These are phyloP conservation scores for Colletotrichum truncatum DNA, from an alignment of 2,329 filamentous ascomycete species.

Conservation along the genomic window DNA sequence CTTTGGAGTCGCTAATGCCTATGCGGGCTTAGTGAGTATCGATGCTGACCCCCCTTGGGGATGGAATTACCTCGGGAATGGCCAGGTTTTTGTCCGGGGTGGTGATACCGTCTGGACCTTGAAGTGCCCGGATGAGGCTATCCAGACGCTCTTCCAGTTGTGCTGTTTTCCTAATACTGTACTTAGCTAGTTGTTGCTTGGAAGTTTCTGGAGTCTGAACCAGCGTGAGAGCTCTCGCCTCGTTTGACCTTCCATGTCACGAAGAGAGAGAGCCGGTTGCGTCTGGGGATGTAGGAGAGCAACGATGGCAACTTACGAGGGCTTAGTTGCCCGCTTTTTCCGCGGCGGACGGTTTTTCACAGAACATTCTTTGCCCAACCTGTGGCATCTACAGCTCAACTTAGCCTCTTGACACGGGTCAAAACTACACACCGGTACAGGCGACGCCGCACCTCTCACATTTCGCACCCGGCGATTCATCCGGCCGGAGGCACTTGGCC, in stretches of 20 bases:
- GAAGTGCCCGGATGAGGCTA: constrained; percentile 57
- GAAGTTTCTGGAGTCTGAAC: background rate
- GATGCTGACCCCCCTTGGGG: rapidly evolving
- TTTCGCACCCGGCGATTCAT: constrained; percentile 42
- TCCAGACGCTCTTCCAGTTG: constrained; percentile 60
- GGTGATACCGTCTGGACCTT: constrained; percentile 49
- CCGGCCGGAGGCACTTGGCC: constrained; percentile 58
- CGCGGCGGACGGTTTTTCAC: constrained; percentile 57
- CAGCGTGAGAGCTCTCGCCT: background rate
- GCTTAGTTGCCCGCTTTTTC: constrained; percentile 60
- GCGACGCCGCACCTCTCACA: constrained; percentile 49
- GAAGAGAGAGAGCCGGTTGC: rapidly evolving
- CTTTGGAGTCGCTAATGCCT: background rate
- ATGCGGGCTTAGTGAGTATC: background rate
- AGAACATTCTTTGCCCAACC: constrained; percentile 57
- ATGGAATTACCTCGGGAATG: background rate
- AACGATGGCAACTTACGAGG: constrained; percentile 52
- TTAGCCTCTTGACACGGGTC: background rate
- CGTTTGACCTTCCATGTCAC: background rate
- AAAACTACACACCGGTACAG: background rate
- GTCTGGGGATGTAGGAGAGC: too few relatives aligned
- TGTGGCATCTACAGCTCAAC: constrained; percentile 49
- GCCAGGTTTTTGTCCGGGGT: background rate
- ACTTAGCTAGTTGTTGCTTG: background rate
- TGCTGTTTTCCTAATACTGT: constrained; percentile 53